Base-by-base conservation (phyloP, 306 rosid species). In the Oxytropis ochrocephala region DNA sequence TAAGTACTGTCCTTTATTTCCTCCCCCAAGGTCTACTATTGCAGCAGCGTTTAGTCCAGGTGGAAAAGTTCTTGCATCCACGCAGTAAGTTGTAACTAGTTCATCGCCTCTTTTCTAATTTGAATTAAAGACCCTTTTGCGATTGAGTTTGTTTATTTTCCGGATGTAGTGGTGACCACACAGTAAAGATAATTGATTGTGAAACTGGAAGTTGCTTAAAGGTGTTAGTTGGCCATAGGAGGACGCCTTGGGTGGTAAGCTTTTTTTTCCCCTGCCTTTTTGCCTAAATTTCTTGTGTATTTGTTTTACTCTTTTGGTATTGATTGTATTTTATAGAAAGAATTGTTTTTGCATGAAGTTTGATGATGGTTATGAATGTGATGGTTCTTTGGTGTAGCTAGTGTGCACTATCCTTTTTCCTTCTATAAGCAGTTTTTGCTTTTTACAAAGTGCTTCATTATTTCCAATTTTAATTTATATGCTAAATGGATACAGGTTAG, bases 161-260 rank as follows among this genome's bases (percentile, higher is more conserved):
- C 29, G 21, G 60, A 60, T 73, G 80, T 88, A 95, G 99, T 67
- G 99, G 97, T 38, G 99, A 95, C 69, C 99, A 95, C 75, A 95
- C 97, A 0, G 99, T 95, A 64, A 95, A 95, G 82, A 91, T 95
- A 48, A 95, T 95, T 71, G 96, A 89, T 74, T 89, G 92, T 79
- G 85, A 71, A 83, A 87, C 96, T 78, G 97, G 99, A 67, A 83
- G 81, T 69, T 91, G 97, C 87, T 84, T 95, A 69, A 91, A 95
- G 86, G 97, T 91, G 74, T 76, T 95, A 75, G 81, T 73, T 71
- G 99, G 97, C 55, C 97, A 95, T 73, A 83, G 96, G 73, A 89
- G 99, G 81, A 95, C 97, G 3, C 99, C 99, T 58, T 91, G 99
- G 97, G 99, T 91, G 97, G 99, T 95, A 86, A 82, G 97, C 59